Conservation (phyloP, 768 basidiomycete genomes). For the Boletales sp. region DNA sequence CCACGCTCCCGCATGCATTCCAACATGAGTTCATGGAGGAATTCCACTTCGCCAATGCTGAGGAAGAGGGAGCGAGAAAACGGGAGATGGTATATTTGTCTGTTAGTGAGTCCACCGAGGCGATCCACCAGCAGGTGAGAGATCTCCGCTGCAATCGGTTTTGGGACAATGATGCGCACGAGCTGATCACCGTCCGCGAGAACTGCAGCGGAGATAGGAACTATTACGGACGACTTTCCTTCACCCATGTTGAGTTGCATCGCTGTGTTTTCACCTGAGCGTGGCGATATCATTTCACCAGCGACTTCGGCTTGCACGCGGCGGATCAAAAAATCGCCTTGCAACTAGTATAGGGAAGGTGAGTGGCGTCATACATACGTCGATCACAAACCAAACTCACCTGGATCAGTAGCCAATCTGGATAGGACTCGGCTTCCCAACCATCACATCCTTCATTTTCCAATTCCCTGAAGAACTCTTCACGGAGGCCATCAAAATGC, state of each 20-base stretch:
- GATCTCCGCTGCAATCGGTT: conserved; percentile 42
- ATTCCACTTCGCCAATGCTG: background rate
- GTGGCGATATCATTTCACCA: conserved; percentile 42
- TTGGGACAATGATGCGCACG: conserved; percentile 47
- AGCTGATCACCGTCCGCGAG: conserved; percentile 42
- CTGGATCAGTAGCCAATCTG: conserved; percentile 45
- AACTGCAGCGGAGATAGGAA: conserved; percentile 38
- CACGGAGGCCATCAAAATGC: conserved; percentile 11
- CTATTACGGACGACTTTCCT: conserved; percentile 45
- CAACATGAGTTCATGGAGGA: conserved; percentile 28
- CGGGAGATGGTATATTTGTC: conserved; percentile 44
- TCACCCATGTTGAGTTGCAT: conserved; percentile 59
- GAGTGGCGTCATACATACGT: background rate
- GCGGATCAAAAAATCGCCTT: conserved; percentile 40
- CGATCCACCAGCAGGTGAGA: conserved; percentile 41
- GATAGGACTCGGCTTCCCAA: conserved; percentile 16
- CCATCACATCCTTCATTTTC: conserved; percentile 17
- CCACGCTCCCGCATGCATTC: conserved; percentile 38
- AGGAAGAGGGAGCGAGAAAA: conserved; percentile 34
- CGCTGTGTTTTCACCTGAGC: conserved; percentile 30
- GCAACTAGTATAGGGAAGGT: conserved; percentile 30
- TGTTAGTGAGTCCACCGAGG: conserved; percentile 40
- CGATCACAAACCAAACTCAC: conserved; percentile 9
- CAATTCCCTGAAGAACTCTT: conserved; percentile 29
- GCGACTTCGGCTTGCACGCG: conserved; percentile 39